A percentile compares a stretch with the other conserved stretches of the same genome.
Evolutionary conservation across 345 rosid genomes (phyloP).

Genomic region (Eucalyptus curtisii): DNA sequence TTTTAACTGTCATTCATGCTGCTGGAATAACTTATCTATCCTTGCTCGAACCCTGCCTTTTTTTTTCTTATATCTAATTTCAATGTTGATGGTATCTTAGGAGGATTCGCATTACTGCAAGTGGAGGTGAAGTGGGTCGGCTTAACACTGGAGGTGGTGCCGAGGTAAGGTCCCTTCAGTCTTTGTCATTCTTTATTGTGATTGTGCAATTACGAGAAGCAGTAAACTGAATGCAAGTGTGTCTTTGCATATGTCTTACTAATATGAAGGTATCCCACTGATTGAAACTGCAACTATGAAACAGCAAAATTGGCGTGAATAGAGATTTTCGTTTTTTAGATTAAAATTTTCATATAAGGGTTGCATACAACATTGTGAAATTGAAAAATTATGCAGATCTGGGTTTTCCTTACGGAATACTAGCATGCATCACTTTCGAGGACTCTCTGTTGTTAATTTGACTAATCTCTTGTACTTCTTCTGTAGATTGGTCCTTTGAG

Average conservation of each 20-base stretch:
- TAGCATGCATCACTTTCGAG: not conserved
- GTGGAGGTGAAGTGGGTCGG: slow-evolving; percentile 99
- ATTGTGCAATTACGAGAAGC: not conserved
- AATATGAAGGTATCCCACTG: not conserved
- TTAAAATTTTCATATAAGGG: not conserved
- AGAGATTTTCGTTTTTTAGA: not conserved
- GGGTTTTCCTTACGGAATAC: not conserved
- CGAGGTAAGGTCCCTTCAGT: slow-evolving; percentile 46
- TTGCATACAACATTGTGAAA: not conserved
- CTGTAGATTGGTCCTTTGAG: slow-evolving; percentile 91
- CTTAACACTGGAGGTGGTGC: slow-evolving; percentile 97
- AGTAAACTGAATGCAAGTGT: not conserved
- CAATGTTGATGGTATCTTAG: slow-evolving; percentile 20
- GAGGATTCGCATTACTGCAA: slow-evolving; percentile 83
- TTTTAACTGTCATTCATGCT: not conserved
- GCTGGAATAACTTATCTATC: not conserved
- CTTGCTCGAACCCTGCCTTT: not conserved
- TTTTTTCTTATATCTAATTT: not conserved
- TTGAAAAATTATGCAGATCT: not conserved
- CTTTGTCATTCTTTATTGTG: not conserved
- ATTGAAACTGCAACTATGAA: not conserved
- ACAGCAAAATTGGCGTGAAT: not conserved
- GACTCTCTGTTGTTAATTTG: not conserved
- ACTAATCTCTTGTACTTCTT: not conserved
- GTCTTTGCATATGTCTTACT: not conserved